Evolutionary conservation across 176 grass and related monocot genomes (phyloP), one percentile per base, ranked within the genome.

Genomic region (Musa troglodytarum): DNA sequence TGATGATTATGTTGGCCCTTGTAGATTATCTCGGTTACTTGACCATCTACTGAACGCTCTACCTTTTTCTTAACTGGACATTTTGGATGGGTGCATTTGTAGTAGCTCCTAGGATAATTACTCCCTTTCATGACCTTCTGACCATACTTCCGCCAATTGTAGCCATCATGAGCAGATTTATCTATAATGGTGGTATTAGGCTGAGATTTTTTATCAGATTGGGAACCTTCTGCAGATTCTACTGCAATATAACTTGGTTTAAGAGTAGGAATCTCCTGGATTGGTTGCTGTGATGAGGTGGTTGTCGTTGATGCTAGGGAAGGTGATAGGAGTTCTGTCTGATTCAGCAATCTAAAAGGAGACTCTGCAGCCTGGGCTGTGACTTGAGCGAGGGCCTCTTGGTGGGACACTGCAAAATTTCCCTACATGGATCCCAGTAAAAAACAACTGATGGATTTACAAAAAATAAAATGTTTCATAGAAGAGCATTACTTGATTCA

Each of bases 401-500:
- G 94, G 85, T 97, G 94, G 29, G 94, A 93, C 86, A 97, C 88
- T 83, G 81, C 88, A 73, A 97, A 97, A 71, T 85, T 88, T 24
- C 84, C 88, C 94, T 97, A 80, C 62, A 82, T 49, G 11, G 21
- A 19, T 57, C 34, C 34, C 13, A 55, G 8, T 10, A 21, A 26
- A 5, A 26, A 55, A 68, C 13, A 7, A 3, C 11, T 13, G 2
- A 61, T 43, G 34, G 5, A 7, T 20, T 2, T 13, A 43, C 3
- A 2, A 1, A 34, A 57, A 68, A 13, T 6, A 15, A 43, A 34
- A 34, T 43, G 21, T 21, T 29, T 68, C 34, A 9, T 11, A 68
- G 65, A 26, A 3, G 4, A 34, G 15, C 9, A 43, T 61, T 61
- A 19, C 17, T n/a, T 15, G n/a, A n/a, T 15, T 20, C 24, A 6